Evolutionary conservation across 495 filamentous ascomycete genomes (phyloP).

Genomic region (Aspergillus homomorphus): DNA sequence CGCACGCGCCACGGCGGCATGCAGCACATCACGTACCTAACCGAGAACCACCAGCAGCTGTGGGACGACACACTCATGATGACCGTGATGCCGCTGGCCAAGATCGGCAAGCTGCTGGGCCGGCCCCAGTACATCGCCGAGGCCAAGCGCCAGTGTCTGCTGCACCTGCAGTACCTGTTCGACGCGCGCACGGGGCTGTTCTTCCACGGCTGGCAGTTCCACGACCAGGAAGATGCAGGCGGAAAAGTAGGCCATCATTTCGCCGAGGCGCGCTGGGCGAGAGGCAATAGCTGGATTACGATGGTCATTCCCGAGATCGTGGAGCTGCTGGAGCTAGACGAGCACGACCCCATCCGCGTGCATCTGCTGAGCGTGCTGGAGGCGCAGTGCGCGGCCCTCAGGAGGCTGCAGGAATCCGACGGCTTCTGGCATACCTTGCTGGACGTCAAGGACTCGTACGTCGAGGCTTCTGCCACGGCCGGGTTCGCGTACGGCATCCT

Average conservation of each 20-base stretch:
- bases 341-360: slow-evolving; percentile 54
- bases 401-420: slow-evolving; percentile 48
- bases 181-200: slow-evolving; percentile 65
- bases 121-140: slow-evolving; percentile 67
- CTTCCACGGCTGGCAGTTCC: slow-evolving; percentile 72
- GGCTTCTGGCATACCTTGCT: slow-evolving; percentile 70
- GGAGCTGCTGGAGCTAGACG: slow-evolving; percentile 57
- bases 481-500: slow-evolving; percentile 74
- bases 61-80: slow-evolving; percentile 85
- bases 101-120: slow-evolving; percentile 64
- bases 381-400: slow-evolving; percentile 60
- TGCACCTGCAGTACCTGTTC: slow-evolving; percentile 70
- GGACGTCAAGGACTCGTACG: slow-evolving; percentile 60
- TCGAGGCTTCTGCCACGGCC: slow-evolving; percentile 69
- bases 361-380: slow-evolving; percentile 60
- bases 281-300: slow-evolving; percentile 67
- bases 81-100: slow-evolving; percentile 72
- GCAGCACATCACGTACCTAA: slow-evolving; percentile 68
- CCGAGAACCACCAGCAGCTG: slow-evolving; percentile 62
- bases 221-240: not conserved
- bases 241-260: slow-evolving; percentile 66
- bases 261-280: slow-evolving; percentile 64
- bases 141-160: slow-evolving; percentile 68
- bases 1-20: slow-evolving; percentile 69
- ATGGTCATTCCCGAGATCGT: slow-evolving; percentile 73